phyloP scores from a whole-genome alignment of 441 rosid genomes.

The Arabidopsis lyrata region DNA sequence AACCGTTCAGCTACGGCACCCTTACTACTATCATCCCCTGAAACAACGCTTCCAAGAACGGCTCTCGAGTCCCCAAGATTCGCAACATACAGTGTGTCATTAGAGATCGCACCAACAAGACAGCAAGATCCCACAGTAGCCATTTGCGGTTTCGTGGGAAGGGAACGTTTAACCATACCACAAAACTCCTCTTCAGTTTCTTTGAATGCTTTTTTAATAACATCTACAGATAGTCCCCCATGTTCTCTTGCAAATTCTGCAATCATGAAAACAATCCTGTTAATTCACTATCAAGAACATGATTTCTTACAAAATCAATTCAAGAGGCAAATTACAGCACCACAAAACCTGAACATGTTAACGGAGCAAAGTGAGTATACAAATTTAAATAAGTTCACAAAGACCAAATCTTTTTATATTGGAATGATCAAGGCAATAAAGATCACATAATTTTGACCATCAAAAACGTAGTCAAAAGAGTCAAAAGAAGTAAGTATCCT shows the following conservation, averaged over 20 bases:
- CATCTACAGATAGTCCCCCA: constrained; percentile 81
- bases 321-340: not conserved
- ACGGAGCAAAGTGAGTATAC: not conserved
- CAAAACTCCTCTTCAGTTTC: constrained; percentile 89
- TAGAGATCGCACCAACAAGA: constrained; percentile 81
- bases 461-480: constrained; percentile 19
- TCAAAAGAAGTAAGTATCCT: constrained; percentile 9
- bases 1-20: constrained; percentile 75
- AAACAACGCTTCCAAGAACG: constrained; percentile 75
- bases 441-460: not conserved
- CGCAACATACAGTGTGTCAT: constrained; percentile 74
- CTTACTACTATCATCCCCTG: constrained; percentile 39
- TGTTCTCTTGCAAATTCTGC: constrained; percentile 77
- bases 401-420: not conserved
- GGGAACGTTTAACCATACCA: constrained; percentile 67
- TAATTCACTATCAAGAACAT: constrained; percentile 1
- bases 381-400: not conserved
- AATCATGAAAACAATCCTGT: constrained; percentile 7
- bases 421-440: not conserved
- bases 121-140: constrained; percentile 95
- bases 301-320: not conserved
- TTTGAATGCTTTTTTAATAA: constrained; percentile 76
- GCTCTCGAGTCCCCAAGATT: constrained; percentile 95
- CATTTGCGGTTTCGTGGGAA: constrained; percentile 71
- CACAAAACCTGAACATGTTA: not conserved